phyloP scores from a whole-genome alignment of 192 early-diverging fungal species.

The Linnemannia elongata region DNA sequence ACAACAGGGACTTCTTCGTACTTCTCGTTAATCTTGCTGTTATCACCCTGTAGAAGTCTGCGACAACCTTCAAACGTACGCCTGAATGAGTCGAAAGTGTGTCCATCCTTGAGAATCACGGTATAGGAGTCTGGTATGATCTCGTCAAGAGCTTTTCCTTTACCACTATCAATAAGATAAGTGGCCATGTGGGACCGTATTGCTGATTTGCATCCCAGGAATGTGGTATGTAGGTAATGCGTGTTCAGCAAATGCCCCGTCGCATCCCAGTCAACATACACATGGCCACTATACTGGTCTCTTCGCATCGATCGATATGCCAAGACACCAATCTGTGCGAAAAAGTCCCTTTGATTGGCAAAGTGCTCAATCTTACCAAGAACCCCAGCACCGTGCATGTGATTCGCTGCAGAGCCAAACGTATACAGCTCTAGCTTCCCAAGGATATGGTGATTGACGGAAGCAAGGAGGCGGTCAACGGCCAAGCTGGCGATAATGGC shows the following conservation, averaged over 20 bases:
- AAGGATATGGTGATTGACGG: background rate
- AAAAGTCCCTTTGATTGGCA: background rate
- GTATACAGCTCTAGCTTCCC: constrained; percentile 20
- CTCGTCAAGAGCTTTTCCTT: too few species aligned
- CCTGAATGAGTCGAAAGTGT: too few species aligned
- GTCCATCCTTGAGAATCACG: too few species aligned
- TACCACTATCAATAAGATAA: too few species aligned
- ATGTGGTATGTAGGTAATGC: background rate
- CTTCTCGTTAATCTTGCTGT: too few species aligned
- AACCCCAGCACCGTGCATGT: background rate
- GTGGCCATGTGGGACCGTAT: too few species aligned
- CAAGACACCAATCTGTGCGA: constrained; percentile 10
- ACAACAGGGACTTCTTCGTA: too few species aligned
- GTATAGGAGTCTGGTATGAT: too few species aligned
- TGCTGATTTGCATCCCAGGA: too few species aligned
- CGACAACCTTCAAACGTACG: too few species aligned
- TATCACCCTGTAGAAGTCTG: too few species aligned
- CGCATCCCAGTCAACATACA: background rate
- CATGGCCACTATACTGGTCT: background rate
- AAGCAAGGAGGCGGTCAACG: constrained; percentile 15
- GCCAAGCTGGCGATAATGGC: constrained; percentile 16
- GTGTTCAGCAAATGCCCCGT: constrained; percentile 6
- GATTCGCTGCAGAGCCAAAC: constrained; percentile 14
- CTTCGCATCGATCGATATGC: background rate
- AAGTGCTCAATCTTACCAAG: constrained; percentile 11